Base-by-base conservation (phyloP, 1,139 yeast species). In the Suhomyces wounanorum region DNA sequence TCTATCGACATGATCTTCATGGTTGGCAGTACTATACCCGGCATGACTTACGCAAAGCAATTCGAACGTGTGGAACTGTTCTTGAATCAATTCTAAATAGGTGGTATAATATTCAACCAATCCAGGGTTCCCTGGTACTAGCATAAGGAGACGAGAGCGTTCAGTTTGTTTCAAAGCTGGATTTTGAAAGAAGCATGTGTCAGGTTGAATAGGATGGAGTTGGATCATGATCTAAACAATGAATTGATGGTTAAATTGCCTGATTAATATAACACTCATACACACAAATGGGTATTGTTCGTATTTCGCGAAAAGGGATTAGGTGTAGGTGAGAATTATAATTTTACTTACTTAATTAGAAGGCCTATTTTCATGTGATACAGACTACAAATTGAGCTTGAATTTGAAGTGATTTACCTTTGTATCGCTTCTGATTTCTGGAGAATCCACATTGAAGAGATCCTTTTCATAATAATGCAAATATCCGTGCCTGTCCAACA, bases 111-210 rank as follows among this genome's bases (percentile, higher is more conserved):
- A 84, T 54, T 82, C 84, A 30, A 81, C 77, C 23, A 85, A 63
- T 0, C 89, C 90, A 0, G 90, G 90, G 55, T 85, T 85, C 0
- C 90, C 90, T 0, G 90, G 89, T 10, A 85, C 73, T 53, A 84
- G 71, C n/a, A 81, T 68, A 33, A 84, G 46, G 6, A 57, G 42
- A 14, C 55, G 54, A 8, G 45, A 44, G 10, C 35, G 45, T 21
- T 44, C 26, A 10, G 40, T 39, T n/a, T 30, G n/a, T 16, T 41
- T 45, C 3, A 53, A 7, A 2, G 60, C 51, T 5, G 53, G 54
- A 40, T 59, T 60, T 36, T 65, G 70, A 49, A 66, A 71, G 16
- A 66, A 58, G 28, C 70, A 63, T 1, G 77, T 70, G 16, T 58
- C 52, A 3, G 73, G 72, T 33, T 54, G 63, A 1, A 50, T 50